A percentile compares a stretch with the other conserved stretches of the same genome.
phyloP scores from a whole-genome alignment of 2,329 filamentous ascomycete species.

The Colletotrichum sp. region DNA sequence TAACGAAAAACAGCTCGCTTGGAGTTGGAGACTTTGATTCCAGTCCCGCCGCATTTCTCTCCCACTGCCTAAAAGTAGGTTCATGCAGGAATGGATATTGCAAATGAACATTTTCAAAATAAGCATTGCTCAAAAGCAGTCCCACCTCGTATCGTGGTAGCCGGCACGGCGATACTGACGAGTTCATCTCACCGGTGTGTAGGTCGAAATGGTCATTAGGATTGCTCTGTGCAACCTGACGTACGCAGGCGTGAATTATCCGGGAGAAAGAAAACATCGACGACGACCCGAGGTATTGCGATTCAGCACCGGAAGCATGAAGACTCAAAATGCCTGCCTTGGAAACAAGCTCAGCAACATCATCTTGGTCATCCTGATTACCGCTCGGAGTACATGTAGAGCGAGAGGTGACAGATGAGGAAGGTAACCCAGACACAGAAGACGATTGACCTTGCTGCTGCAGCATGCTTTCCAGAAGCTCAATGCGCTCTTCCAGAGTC shows the following conservation, averaged over 20 bases:
- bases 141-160: not conserved
- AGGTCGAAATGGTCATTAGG: not conserved
- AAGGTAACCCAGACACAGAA: not conserved
- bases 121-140: slow-evolving; percentile 28
- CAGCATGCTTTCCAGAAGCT: slow-evolving; percentile 23
- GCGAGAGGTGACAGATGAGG: not conserved
- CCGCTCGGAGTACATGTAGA: too few species aligned
- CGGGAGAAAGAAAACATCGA: slow-evolving; percentile 30
- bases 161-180: not conserved
- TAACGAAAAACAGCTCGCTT: slow-evolving; percentile 20
- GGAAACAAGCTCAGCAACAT: not conserved
- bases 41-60: slow-evolving; percentile 23
- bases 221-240: not conserved
- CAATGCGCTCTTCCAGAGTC: slow-evolving; percentile 29
- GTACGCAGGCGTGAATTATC: slow-evolving; percentile 13
- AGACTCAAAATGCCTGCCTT: not conserved
- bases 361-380: not conserved
- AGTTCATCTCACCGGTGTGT: not conserved
- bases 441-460: not conserved
- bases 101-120: slow-evolving; percentile 39
- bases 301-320: slow-evolving; percentile 19
- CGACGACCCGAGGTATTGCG: slow-evolving; percentile 30
- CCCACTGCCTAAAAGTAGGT: slow-evolving; percentile 33
- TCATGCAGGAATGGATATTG: slow-evolving; percentile 42
- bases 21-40: not conserved